Percentiles rank a stretch among this genome's conserved stretches.
These are phyloP conservation scores for Singerocomus inundabilis DNA, from an alignment of 1,284 basidiomycete species.

Conservation along the genomic window DNA sequence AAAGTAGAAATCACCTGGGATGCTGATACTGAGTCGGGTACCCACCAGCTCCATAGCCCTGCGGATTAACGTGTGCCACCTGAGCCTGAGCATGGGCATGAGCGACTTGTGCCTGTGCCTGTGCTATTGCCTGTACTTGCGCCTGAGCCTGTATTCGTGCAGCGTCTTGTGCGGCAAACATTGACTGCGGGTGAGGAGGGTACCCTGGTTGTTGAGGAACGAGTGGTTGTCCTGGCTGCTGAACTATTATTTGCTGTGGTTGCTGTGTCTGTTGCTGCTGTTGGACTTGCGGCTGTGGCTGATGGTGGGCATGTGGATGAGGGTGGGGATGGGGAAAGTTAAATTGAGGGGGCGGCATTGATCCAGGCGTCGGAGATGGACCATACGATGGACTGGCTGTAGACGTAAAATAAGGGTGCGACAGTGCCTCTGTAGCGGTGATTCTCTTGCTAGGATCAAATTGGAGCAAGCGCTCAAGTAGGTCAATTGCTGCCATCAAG, in stretches of 20 bases:
- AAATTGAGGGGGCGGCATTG: constrained; percentile 68
- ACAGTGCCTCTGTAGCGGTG: constrained; percentile 89
- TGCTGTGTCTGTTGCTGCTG: constrained; percentile 39
- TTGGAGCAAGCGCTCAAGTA: constrained; percentile 93
- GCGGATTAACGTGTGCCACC: constrained; percentile 25
- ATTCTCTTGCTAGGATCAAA: constrained; percentile 95
- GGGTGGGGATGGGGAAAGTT: constrained; percentile 57
- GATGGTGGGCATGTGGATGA: constrained; percentile 48
- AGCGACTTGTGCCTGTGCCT: constrained; percentile 40
- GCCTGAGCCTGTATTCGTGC: constrained; percentile 42
- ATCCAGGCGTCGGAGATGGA: constrained; percentile 47
- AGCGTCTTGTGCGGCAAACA: constrained; percentile 35
- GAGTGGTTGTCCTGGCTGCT: constrained; percentile 38
- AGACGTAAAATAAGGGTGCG: constrained; percentile 89
- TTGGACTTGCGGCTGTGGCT: constrained; percentile 45
- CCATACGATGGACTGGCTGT: constrained; percentile 46
- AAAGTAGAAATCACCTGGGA: constrained; percentile 21
- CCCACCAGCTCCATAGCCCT: constrained; percentile 28
- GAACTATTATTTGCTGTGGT: constrained; percentile 37
- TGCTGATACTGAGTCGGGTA: constrained; percentile 36
- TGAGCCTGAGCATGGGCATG: constrained; percentile 39
- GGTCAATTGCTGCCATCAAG: constrained; percentile 72
- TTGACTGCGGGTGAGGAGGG: constrained; percentile 38
- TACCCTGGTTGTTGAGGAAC: constrained; percentile 37
- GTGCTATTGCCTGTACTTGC: constrained; percentile 39